Evolutionary conservation across 1,284 basidiomycete genomes (phyloP), one percentile per base, ranked within the genome.

Genomic region (Heterobasidion parviporum): DNA sequence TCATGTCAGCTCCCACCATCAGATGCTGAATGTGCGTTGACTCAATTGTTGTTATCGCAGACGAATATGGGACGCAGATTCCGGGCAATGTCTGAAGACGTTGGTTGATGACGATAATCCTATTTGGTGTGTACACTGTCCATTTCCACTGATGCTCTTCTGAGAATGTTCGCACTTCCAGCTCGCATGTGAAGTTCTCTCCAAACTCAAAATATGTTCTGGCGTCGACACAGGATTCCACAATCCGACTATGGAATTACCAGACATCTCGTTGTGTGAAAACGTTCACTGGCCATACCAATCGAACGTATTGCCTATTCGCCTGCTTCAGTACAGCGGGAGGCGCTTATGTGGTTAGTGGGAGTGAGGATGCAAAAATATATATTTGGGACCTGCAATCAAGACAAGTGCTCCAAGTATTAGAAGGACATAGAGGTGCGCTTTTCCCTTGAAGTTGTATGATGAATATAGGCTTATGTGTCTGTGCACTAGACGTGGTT

Each of bases 21-120:
- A 7, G 5, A 8, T 16, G 26, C 8, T n/a, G 14, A 18, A 20
- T n/a, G 6, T 53, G 34, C 15, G 43, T 45, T 44, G 53, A 33
- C 49, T 58, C 55, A 54, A 56, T 36, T 36, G 6, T 54, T 43
- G 56, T 46, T 64, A 96, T 54, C 44, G 56, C 64, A 96, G 94
- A 68, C 94, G 95, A 53, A 83, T 97, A 60, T 99, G 97, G 97
- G 95, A 98, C 66, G 87, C 92, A 0, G 87, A 93, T 55, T 95
- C 94, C 0, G 97, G 95, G 1, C 94, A 98, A 69, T 99, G 97
- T 72, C 76, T 99, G 46, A 98, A 96, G 70, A 99, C 97, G 4
- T 71, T 99, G 32, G 94, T 95, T 10, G 95, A 98, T 63, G 94
- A 95, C 64, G 92, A 95, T 60, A 96, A 96, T 72, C 90, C 92